Evolutionary conservation across 768 basidiomycete genomes (phyloP), one percentile per base, ranked within the genome.

Genomic region (Leccinum subtestaceum): DNA sequence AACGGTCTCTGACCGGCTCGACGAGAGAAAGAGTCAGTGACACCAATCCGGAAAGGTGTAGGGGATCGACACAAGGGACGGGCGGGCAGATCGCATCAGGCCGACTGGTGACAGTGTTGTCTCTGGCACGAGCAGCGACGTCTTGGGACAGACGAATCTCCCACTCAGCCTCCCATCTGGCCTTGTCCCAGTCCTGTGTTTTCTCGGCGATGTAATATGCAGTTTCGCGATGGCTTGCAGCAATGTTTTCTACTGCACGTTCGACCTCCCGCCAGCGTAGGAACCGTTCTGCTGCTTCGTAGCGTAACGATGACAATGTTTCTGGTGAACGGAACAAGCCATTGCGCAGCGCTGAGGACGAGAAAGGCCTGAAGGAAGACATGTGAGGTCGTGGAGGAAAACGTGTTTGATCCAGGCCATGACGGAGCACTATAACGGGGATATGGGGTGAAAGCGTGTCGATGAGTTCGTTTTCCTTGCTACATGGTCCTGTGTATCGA

Each of bases 211-310:
- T 49, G 54, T 60, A 60, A 15, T 56, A 57, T 21, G 53, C 48
- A 5, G 58, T 71, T 57, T 71, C 73, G 3, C 72, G 71, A 55
- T 65, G 70, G 3, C 60, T 63, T 53, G 62, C 66, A 36, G 73
- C 74, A 43, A 85, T 76, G 36, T 73, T 73, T 58, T 78, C 77
- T 6, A 83, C 81, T 11, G 80, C 81, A 19, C 80, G 77, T 61
- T 88, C 84, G 27, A 89, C 81, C 67, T 89, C 88, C 32, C 86
- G 76, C 88, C 88, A 90, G 31, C 82, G 80, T 57, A 89, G 69
- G 70, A 89, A 90, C 19, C 88, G 80, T 58, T 88, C 86, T 0
- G 84, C 78, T 0, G 87, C 87, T 70, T 89, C 88, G 17, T 72
- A 75, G 34, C 89, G 81, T 31, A 90, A 75, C 1, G 76, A 67